Evolutionary conservation across 2,329 filamentous ascomycete species (phyloP).

Genomic region (Colletotrichum eremochloae): DNA sequence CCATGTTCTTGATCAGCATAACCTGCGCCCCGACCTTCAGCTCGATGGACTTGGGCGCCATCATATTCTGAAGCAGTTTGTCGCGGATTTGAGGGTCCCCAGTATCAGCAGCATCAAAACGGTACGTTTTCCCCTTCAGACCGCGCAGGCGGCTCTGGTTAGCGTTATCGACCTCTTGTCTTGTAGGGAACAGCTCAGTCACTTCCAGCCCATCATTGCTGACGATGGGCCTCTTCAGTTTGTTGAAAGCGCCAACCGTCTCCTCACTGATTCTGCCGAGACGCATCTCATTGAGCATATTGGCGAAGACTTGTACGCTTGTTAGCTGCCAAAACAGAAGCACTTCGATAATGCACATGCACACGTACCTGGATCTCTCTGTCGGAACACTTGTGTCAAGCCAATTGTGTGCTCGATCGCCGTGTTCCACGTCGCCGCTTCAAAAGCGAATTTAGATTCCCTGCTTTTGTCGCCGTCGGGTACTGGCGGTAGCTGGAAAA

Average conservation of each 20-base stretch:
- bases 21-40: slow-evolving; percentile 95
- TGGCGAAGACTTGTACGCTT: slow-evolving; percentile 76
- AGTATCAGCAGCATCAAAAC: slow-evolving; percentile 80
- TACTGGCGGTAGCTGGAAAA: slow-evolving; percentile 96
- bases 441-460: slow-evolving; percentile 90
- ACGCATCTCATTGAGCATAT: slow-evolving; percentile 98
- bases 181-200: slow-evolving; percentile 94
- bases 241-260: slow-evolving; percentile 82
- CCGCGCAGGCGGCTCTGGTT: slow-evolving; percentile 81
- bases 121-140: slow-evolving; percentile 76
- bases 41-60: slow-evolving; percentile 85
- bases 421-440: slow-evolving; percentile 91
- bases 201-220: slow-evolving; percentile 83
- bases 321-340: slow-evolving; percentile 28
- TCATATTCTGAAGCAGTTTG: slow-evolving; percentile 87
- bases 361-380: slow-evolving; percentile 79
- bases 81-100: slow-evolving; percentile 81
- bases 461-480: slow-evolving; percentile 77
- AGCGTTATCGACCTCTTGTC: slow-evolving; percentile 88
- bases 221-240: slow-evolving; percentile 76
- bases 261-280: slow-evolving; percentile 83
- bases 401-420: slow-evolving; percentile 96
- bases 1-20: slow-evolving; percentile 99
- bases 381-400: slow-evolving; percentile 94
- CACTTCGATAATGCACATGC: not conserved